Evolutionary conservation across 192 early-diverging fungal genomes (phyloP).

Genomic region (Jimgerdemannia flammicorona): DNA sequence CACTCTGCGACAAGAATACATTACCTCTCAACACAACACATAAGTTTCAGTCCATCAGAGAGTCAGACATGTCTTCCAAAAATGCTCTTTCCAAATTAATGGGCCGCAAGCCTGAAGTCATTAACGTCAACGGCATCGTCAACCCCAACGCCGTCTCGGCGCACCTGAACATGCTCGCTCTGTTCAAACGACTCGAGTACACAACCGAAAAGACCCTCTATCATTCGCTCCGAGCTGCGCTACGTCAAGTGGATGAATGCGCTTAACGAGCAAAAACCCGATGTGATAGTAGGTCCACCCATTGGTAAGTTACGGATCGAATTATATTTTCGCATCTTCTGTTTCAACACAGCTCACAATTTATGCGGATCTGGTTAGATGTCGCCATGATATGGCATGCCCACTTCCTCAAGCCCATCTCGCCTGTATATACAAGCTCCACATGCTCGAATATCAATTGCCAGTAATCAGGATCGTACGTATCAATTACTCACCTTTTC

Average conservation of each 20-base stretch:
- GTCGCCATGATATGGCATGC: conserved; percentile 61
- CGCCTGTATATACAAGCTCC: conserved; percentile 36
- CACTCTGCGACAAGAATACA: too few species aligned
- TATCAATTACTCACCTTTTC: neutral
- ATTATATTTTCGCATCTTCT: too few species aligned
- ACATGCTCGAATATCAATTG: conserved; percentile 35
- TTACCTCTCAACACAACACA: too few species aligned
- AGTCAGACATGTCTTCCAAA: too few species aligned
- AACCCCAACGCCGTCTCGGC: conserved; percentile 26
- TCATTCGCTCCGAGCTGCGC: conserved; percentile 50
- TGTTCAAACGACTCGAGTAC: conserved; percentile 27
- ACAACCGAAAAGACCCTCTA: conserved; percentile 27
- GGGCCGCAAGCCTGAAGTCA: too few species aligned
- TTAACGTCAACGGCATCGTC: conserved; percentile 3
- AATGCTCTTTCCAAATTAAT: too few species aligned
- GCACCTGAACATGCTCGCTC: conserved; percentile 20
- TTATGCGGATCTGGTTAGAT: conserved; percentile 21
- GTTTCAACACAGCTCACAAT: too few species aligned
- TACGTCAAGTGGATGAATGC: conserved; percentile 49
- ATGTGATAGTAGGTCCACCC: conserved; percentile 34
- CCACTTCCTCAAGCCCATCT: conserved; percentile 52
- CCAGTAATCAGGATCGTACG: conserved; percentile 25
- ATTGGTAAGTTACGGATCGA: conserved; percentile 42
- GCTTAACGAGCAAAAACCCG: conserved; percentile 34
- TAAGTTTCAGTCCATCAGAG: too few species aligned